Evolutionary conservation across 768 basidiomycete species (phyloP).

Genomic region (Lyophyllum decastes): DNA sequence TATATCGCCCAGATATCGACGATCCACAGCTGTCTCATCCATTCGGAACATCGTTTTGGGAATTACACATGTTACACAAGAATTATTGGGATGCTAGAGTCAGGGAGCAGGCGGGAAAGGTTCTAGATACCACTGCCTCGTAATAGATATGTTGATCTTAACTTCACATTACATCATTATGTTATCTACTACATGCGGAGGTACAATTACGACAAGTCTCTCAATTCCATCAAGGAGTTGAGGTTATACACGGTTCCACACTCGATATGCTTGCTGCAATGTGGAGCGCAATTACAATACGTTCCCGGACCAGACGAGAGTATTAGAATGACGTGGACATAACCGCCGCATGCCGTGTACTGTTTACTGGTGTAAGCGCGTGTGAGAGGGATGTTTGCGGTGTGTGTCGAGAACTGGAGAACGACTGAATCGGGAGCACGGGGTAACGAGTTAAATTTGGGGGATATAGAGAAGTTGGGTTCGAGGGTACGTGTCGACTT

Average conservation of each 20-base stretch:
- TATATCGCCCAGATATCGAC: constrained; percentile 83
- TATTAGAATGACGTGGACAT: constrained; percentile 12
- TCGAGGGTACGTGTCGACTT: constrained; percentile 25
- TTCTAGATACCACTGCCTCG: constrained; percentile 46
- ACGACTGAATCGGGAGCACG: constrained; percentile 1
- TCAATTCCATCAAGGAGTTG: constrained; percentile 2
- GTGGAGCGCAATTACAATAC: constrained; percentile 5
- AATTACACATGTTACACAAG: constrained; percentile 64
- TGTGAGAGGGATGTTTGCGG: constrained; percentile 42
- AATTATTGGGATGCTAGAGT: constrained; percentile 71
- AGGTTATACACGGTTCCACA: constrained; percentile 1
- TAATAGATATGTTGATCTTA: constrained; percentile 22
- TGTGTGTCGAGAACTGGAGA: constrained; percentile 25
- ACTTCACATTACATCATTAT: constrained; percentile 20
- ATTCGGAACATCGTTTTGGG: constrained; percentile 87
- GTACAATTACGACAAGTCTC: constrained; percentile 1
- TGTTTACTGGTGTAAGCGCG: constrained; percentile 36
- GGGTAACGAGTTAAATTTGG: constrained; percentile 16
- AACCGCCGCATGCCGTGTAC: constrained; percentile 2
- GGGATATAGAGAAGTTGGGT: constrained; percentile 6
- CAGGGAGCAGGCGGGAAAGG: constrained; percentile 60
- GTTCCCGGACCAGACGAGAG: constrained; percentile 4
- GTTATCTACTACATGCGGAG: constrained; percentile 18
- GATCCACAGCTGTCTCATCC: constrained; percentile 85
- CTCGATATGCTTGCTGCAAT: constrained; percentile 2